Base-by-base conservation (phyloP, 2,329 filamentous ascomycete species). In the Ophiostoma angusticollis region DNA sequence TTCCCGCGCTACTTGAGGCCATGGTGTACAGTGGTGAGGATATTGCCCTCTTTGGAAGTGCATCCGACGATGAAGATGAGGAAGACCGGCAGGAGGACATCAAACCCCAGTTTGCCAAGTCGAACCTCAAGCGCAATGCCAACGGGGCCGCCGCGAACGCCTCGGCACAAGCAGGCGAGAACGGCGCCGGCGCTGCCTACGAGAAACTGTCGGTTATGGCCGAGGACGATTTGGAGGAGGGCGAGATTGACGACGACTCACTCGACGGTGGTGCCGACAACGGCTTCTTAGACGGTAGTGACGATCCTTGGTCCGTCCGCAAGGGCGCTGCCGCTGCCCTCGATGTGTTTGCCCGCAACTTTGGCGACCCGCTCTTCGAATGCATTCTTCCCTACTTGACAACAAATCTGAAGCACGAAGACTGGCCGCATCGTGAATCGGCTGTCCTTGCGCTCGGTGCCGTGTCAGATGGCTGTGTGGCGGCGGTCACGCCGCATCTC, bases 21-120 rank as follows among this genome's bases (percentile, higher is more conserved):
- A 98, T 98, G 89, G 78, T 96, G 2, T 98, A 96, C 58, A 84
- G 82, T 52, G 84, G 91, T 47, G 91, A 98, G 50, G 91, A 96
- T 48, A 91, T 94, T 50, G 71, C 84, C 24, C 68, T 86, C 36
- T 66, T 96, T 7, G 86, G 87, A 45, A 82, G 78, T 9, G 85
- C 85, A 45, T 84, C 80, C 16, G 81, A 89, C 48, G 87, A 96
- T 55, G 91, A 91, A 31, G 86, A 96, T 13, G 72, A 85, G 45
- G 89, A 98, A 33, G 91, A 98, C 57, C 77, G 82, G 14, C 77
- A 76, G 31, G 76, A 98, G 58, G 91, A 98, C 51, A 84, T 98
- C 53, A 93, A 85, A 56, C 91, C 91, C 5, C 75, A 80, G 38
- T 96, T 96, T 58, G 89, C 89, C 33, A 87, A 85, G 53, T 71